Percentiles rank a stretch among this genome's conserved stretches.
Evolutionary conservation across 164 flowering plant species (phyloP).

Genomic region (Vitis rupestris): DNA sequence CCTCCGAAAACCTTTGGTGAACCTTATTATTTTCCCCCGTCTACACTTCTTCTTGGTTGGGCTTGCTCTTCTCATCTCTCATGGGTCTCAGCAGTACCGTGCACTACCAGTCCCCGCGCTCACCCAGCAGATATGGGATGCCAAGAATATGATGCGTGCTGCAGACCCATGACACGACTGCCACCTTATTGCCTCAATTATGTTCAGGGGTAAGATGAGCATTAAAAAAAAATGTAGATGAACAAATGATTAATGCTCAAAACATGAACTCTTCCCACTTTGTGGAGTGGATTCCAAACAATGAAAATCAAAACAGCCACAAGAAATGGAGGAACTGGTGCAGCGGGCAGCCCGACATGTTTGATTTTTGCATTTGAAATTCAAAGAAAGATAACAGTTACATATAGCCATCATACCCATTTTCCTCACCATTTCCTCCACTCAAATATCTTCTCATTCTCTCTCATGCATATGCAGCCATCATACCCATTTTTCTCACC

Average conservation of each 20-base stretch:
- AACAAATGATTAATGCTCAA: constrained; percentile 5
- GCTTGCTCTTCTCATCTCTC: constrained; percentile 9
- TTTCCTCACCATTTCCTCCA: no score
- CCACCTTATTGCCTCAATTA: constrained; percentile 18
- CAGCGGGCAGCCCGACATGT: no score
- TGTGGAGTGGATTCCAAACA: not conserved
- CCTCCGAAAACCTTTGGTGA: no score
- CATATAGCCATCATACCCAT: no score
- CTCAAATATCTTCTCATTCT: no score
- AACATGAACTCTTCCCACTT: no score
- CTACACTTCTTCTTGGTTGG: not conserved
- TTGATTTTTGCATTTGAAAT: no score
- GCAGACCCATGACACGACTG: constrained; percentile 21
- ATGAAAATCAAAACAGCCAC: not conserved
- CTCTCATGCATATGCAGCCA: no score
- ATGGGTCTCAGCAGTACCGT: constrained; percentile 16
- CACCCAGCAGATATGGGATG: constrained; percentile 25
- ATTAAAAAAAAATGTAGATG: constrained; percentile 17
- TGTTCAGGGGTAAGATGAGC: constrained; percentile 26
- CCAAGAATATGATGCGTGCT: constrained; percentile 25
- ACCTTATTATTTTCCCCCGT: no score
- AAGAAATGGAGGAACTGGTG: no score
- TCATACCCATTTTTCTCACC: no score
- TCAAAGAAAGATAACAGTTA: no score
- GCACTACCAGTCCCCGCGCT: constrained; percentile 16